Base-by-base conservation (phyloP, 2,329 filamentous ascomycete genomes). In the Byssochlamys sp. region DNA sequence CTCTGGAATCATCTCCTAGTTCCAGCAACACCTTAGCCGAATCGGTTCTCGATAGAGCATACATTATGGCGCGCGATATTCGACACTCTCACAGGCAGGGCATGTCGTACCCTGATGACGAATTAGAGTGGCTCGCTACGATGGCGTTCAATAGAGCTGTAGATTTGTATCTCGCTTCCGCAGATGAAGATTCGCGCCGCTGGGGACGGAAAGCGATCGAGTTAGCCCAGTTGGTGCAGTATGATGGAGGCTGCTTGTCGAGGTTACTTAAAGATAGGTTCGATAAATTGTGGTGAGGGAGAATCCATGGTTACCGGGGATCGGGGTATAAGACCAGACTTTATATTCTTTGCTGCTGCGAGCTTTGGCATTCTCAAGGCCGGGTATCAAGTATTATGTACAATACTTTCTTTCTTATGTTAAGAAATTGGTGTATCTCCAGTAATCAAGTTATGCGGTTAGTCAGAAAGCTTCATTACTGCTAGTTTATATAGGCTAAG, bases 61-160 rank as follows among this genome's bases (percentile, higher is more conserved):
- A 73, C 2, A 19, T 52, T 2, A 57, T 71, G 7, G 67, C 66
- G 4, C 57, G 63, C 3, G 64, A 63, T 26, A 61, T 58, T 26
- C 64, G 79, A 75, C 72, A 66, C n/a, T 63, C 75, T 25, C 68
- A 58, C 11, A 6, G 12, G 6, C 5, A 14, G 19, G 2, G 49
- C 10, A 39, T 51, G 10, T 39, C 56, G 0, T 84, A 83, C 60
- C 82, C 81, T 2, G 59, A 70, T 5, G 76, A 77, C 2, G 84
- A 86, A 66, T 71, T 85, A 25, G 77, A 81, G 57, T 84, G 81
- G 79, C 71, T 86, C 4, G 80, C 81, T 4, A 78, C 77, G 0
- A 77, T 75, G 11, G 64, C 77, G 0, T 84, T 83, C 66, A 86
- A 85, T 60, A 75, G 73, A 25, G 80, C 79, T 0, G 75, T 85